Evolutionary conservation across 768 basidiomycete genomes (phyloP).

Genomic region (Phylloporus arenicola): DNA sequence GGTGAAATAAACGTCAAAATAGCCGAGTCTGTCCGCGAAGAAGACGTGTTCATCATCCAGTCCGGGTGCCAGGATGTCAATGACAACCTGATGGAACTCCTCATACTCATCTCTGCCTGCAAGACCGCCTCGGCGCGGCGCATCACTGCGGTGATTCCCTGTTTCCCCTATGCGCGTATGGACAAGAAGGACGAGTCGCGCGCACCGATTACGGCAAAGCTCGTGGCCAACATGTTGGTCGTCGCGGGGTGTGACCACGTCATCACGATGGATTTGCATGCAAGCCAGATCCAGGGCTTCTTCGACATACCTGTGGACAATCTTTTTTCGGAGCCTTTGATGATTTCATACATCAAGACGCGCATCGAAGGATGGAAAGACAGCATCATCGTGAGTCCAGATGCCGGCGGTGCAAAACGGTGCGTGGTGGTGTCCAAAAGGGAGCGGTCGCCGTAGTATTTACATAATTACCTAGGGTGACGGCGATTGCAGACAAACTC

Average conservation of each 20-base stretch:
- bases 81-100: conserved; percentile 97
- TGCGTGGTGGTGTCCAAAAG: conserved; percentile 34
- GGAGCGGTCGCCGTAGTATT: neutral
- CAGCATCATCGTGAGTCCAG: conserved; percentile 90
- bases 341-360: conserved; percentile 89
- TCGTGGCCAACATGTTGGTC: conserved; percentile 96
- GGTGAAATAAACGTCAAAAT: conserved; percentile 96
- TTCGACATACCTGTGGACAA: conserved; percentile 99
- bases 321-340: conserved; percentile 91
- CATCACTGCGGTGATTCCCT: conserved; percentile 96
- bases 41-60: conserved; percentile 99
- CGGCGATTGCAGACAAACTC: conserved; percentile 92
- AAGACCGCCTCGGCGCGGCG: conserved; percentile 92
- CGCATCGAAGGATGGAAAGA: conserved; percentile 83
- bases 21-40: conserved; percentile 91
- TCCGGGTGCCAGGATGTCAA: conserved; percentile 86
- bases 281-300: conserved; percentile 97
- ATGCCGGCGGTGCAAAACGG: conserved; percentile 99
- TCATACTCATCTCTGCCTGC: conserved; percentile 97
- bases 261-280: conserved; percentile 99
- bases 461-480: conserved; percentile 55
- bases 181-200: conserved; percentile 98
- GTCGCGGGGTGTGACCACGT: conserved; percentile 98
- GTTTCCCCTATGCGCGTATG: conserved; percentile 94
- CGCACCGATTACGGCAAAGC: conserved; percentile 96